phyloP scores from a whole-genome alignment of 2,329 filamentous ascomycete genomes.

The Ceratocystis ficicola region DNA sequence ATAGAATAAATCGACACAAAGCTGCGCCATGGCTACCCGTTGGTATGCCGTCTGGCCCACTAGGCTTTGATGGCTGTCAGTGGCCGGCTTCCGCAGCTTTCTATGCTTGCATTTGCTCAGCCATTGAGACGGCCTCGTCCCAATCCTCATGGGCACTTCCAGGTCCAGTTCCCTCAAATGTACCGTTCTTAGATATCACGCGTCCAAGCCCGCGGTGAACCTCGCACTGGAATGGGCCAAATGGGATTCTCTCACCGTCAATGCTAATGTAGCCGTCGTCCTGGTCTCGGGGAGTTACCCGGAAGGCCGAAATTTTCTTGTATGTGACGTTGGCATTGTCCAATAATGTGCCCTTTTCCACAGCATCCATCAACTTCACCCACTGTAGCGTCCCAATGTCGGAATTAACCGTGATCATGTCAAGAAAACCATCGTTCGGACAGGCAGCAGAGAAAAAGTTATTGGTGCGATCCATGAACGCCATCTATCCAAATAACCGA shows the following conservation, averaged over 20 bases:
- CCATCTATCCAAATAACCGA: constrained; percentile 47
- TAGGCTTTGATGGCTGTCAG: background rate
- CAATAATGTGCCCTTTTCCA: constrained; percentile 66
- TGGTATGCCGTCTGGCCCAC: background rate
- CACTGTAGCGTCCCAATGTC: constrained; percentile 56
- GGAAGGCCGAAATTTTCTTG: constrained; percentile 75
- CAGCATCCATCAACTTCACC: constrained; percentile 55
- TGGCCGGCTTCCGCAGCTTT: constrained; percentile 19
- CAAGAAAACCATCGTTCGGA: constrained; percentile 73
- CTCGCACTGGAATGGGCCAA: constrained; percentile 83
- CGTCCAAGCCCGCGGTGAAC: constrained; percentile 71
- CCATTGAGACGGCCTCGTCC: constrained; percentile 32
- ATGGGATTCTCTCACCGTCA: constrained; percentile 79
- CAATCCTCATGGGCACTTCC: constrained; percentile 29
- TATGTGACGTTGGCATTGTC: constrained; percentile 67
- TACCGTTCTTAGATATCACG: constrained; percentile 63
- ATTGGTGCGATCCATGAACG: constrained; percentile 73
- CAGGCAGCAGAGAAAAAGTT: constrained; percentile 81
- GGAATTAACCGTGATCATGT: constrained; percentile 70
- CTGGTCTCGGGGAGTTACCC: constrained; percentile 63
- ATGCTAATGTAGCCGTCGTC: constrained; percentile 79
- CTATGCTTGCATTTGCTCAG: constrained; percentile 26
- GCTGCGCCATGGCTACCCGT: background rate
- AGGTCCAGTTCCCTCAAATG: constrained; percentile 56
- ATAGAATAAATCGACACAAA: background rate